Evolutionary conservation across 495 filamentous ascomycete species (phyloP).

Genomic region (Hyaloscypha bicolor): DNA sequence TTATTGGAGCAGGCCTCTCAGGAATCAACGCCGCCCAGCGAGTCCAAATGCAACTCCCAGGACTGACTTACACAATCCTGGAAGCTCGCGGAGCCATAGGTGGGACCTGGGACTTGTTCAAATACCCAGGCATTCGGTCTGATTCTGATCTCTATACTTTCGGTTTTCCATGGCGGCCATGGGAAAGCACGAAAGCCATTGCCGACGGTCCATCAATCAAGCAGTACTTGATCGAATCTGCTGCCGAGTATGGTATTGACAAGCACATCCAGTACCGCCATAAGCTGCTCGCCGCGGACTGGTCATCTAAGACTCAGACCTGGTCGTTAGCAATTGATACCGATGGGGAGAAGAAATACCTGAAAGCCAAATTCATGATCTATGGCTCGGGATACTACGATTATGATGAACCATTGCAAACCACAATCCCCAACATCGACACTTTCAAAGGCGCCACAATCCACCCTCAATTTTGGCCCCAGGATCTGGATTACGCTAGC

Average conservation of each 20-base stretch:
- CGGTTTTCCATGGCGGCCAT: conserved; percentile 71
- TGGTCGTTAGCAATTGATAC: conserved; percentile 63
- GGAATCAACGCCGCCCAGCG: conserved; percentile 77
- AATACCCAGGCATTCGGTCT: conserved; percentile 68
- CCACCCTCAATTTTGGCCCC: conserved; percentile 67
- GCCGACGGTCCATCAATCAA: conserved; percentile 60
- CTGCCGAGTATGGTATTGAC: conserved; percentile 61
- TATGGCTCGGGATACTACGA: conserved; percentile 70
- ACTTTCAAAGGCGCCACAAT: conserved; percentile 57
- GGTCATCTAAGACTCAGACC: conserved; percentile 56
- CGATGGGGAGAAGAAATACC: conserved; percentile 46
- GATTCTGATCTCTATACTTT: conserved; percentile 70
- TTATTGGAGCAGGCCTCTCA: conserved; percentile 74
- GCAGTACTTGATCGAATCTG: conserved; percentile 64
- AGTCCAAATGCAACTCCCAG: conserved; percentile 61
- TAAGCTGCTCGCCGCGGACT: conserved; percentile 55
- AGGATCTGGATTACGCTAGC: conserved; percentile 48
- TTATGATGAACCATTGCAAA: conserved; percentile 58
- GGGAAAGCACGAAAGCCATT: conserved; percentile 60
- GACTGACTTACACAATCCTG: conserved; percentile 59
- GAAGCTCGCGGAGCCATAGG: conserved; percentile 62
- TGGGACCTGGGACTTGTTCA: conserved; percentile 75
- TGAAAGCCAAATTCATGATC: conserved; percentile 61
- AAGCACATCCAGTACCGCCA: conserved; percentile 61
- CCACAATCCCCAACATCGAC: conserved; percentile 60